Evolutionary conservation across 805 yeast species (phyloP).

Genomic region (Wickerhamiella lipophila): DNA sequence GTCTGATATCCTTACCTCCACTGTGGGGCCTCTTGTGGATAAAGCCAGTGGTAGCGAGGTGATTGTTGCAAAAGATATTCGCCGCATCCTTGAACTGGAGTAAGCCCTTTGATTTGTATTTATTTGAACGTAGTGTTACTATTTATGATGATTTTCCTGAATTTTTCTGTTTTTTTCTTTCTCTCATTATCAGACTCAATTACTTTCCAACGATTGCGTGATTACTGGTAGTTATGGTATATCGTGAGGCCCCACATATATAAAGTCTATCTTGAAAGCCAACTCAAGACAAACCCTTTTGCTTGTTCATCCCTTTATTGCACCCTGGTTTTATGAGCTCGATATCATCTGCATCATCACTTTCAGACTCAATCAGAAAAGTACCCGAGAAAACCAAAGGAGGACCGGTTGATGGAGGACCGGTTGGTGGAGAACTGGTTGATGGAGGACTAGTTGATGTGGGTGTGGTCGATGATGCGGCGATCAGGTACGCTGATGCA

Average conservation of each 20-base stretch:
- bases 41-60: slow-evolving; percentile 19
- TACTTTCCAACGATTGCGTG: background rate
- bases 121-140: background rate
- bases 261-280: background rate
- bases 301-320: too few species aligned
- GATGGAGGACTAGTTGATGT: background rate
- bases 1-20: slow-evolving; percentile 15
- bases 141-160: too few species aligned
- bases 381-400: background rate
- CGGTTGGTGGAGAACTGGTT: background rate
- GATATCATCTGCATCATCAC: too few species aligned
- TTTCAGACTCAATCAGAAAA: background rate
- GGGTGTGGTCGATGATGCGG: slow-evolving; percentile 4
- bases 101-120: background rate
- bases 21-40: slow-evolving; percentile 16
- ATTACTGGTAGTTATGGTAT: background rate
- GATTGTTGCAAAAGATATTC: slow-evolving; percentile 14
- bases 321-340: too few species aligned
- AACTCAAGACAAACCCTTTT: too few species aligned
- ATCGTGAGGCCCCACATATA: background rate
- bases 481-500: slow-evolving; percentile 10
- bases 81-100: slow-evolving; percentile 11
- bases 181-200: too few species aligned
- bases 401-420: background rate
- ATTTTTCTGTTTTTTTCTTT: too few species aligned